Conservation (phyloP, 2,329 filamentous ascomycete species). For the Massarina eburnea region DNA sequence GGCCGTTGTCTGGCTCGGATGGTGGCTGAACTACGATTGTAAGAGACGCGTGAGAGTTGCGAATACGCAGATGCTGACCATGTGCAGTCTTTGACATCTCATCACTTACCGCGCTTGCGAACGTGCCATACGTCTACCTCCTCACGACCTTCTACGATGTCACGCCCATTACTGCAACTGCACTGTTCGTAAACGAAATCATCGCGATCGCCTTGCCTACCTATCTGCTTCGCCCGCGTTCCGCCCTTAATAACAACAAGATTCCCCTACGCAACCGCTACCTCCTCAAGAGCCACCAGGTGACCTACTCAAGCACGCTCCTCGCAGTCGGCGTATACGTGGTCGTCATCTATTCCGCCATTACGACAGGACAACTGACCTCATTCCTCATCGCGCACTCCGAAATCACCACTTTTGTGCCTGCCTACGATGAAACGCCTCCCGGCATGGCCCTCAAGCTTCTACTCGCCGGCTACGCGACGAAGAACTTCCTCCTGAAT, state of each 20-base stretch:
- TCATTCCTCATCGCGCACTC: conserved; percentile 75
- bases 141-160: conserved; percentile 77
- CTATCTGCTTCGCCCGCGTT: conserved; percentile 69
- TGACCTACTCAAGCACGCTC: conserved; percentile 61
- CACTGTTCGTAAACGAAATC: conserved; percentile 68
- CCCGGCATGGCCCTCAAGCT: conserved; percentile 53
- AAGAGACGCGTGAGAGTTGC: conserved; percentile 40
- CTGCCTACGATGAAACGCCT: conserved; percentile 65
- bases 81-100: conserved; percentile 44
- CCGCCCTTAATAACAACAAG: conserved; percentile 63
- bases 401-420: conserved; percentile 66
- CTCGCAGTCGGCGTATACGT: conserved; percentile 74
- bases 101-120: conserved; percentile 61
- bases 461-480: conserved; percentile 70
- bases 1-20: conserved; percentile 69
- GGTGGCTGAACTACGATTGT: conserved; percentile 74
- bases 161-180: conserved; percentile 60
- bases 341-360: conserved; percentile 69
- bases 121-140: conserved; percentile 75
- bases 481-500: conserved; percentile 76
- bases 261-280: conserved; percentile 46
- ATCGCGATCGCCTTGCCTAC: conserved; percentile 73
- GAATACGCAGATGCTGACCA: conserved; percentile 3
- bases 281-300: conserved; percentile 42
- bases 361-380: conserved; percentile 68